Percentiles rank a stretch among this genome's conserved stretches.
Conservation (phyloP, 2,329 filamentous ascomycete species). For the Fusarium sororula region DNA sequence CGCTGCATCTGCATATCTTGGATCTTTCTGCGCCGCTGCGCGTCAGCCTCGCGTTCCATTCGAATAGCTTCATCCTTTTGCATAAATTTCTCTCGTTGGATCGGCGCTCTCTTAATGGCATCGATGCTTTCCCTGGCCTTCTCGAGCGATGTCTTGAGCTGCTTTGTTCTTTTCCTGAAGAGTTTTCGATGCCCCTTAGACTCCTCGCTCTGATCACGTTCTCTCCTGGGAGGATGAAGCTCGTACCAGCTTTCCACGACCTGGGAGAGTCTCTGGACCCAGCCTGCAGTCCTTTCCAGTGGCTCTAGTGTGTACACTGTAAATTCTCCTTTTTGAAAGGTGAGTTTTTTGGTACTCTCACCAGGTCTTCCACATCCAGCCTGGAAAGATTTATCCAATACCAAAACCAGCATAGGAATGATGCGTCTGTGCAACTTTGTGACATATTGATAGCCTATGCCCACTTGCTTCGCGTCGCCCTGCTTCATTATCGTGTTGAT, state of each 20-base stretch:
- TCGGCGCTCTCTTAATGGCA: neutral
- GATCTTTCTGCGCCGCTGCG: neutral
- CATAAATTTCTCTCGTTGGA: neutral
- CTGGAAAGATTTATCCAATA: conserved; percentile 35
- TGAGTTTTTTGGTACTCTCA: neutral
- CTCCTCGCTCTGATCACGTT: neutral
- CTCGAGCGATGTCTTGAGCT: neutral
- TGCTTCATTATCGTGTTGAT: conserved; percentile 5
- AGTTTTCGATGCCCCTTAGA: neutral
- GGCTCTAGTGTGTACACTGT: conserved; percentile 26
- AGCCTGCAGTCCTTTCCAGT: conserved; percentile 23
- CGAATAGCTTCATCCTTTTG: conserved; percentile 14
- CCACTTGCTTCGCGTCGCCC: neutral
- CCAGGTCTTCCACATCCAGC: conserved; percentile 11
- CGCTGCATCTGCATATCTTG: conserved; percentile 27
- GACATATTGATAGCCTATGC: neutral
- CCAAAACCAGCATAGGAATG: conserved; percentile 41
- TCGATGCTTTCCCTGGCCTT: conserved; percentile 15
- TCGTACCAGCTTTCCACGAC: conserved; percentile 16
- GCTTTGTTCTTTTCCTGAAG: neutral
- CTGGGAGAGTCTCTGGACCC: conserved; percentile 26
- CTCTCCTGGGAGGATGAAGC: conserved; percentile 1
- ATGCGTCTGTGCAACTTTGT: conserved; percentile 26
- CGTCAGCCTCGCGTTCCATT: conserved; percentile 1
- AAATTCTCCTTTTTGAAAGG: conserved; percentile 23